phyloP scores from a whole-genome alignment of 345 rosid species.

The Hypericum androsaemum region DNA sequence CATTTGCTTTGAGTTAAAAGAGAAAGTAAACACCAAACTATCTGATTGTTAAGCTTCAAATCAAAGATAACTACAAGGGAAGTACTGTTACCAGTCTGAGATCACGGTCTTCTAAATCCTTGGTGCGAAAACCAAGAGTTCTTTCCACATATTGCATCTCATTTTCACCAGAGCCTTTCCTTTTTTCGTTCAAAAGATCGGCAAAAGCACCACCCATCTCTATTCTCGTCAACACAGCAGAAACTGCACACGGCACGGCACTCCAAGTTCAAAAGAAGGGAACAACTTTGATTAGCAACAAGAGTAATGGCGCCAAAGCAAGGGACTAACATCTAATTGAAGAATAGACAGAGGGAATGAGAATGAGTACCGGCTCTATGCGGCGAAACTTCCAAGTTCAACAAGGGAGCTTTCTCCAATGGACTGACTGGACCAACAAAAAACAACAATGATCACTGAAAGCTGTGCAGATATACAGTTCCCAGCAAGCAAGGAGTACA shows the following conservation, averaged over 20 bases:
- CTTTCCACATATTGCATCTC: conserved; percentile 91
- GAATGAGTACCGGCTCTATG: conserved; percentile 65
- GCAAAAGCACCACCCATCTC: conserved; percentile 95
- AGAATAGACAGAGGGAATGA: not conserved
- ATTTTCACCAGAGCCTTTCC: conserved; percentile 89
- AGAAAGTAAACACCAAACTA: too few relatives aligned
- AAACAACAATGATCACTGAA: not conserved
- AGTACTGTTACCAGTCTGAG: conserved; percentile 63
- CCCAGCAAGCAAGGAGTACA: not conserved
- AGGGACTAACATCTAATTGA: not conserved
- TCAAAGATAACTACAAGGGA: not conserved
- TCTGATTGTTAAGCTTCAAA: not conserved
- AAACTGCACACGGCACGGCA: conserved; percentile 39
- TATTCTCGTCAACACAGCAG: conserved; percentile 95
- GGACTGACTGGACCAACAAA: conserved; percentile 30
- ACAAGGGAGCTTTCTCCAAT: conserved; percentile 32
- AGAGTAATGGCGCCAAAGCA: too few relatives aligned
- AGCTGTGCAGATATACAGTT: too few relatives aligned
- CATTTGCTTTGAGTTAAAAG: too few relatives aligned
- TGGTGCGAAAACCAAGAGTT: conserved; percentile 80
- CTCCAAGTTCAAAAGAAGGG: conserved; percentile 4
- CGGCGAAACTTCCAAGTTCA: conserved; percentile 78
- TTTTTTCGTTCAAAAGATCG: conserved; percentile 90
- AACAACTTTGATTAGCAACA: too few relatives aligned
- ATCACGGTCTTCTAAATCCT: conserved; percentile 75